phyloP scores from a whole-genome alignment of 2,329 filamentous ascomycete species.

The Rhinocladiella mackenziei region DNA sequence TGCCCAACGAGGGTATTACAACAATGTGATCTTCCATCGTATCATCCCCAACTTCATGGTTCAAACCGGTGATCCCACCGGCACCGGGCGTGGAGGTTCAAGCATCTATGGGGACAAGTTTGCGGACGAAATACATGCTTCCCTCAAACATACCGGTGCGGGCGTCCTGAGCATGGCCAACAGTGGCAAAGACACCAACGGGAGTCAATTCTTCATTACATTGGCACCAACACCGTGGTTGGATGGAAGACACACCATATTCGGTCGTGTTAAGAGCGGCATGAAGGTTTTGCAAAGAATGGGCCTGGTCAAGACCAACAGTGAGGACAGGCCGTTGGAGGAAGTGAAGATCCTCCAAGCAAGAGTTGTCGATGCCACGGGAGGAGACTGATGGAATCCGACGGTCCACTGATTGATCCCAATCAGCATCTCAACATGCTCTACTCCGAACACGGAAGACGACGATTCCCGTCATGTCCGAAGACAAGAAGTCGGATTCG shows the following conservation, averaged over 20 bases:
- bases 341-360: conserved; percentile 77
- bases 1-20: conserved; percentile 79
- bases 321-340: conserved; percentile 74
- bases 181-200: conserved; percentile 86
- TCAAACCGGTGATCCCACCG: conserved; percentile 89
- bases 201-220: conserved; percentile 93
- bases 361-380: conserved; percentile 55
- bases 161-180: conserved; percentile 98
- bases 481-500: too few species aligned
- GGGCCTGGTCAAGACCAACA: conserved; percentile 78
- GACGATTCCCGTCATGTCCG: too few species aligned
- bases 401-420: too few species aligned
- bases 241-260: conserved; percentile 96
- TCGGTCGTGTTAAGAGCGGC: conserved; percentile 81
- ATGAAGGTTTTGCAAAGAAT: conserved; percentile 81
- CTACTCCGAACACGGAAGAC: too few species aligned
- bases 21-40: conserved; percentile 81
- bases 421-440: too few species aligned
- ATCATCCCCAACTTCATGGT: conserved; percentile 97
- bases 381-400: conserved; percentile 5
- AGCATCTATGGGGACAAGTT: conserved; percentile 94
- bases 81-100: conserved; percentile 80
- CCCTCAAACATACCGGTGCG: conserved; percentile 85
- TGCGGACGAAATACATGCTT: conserved; percentile 77
- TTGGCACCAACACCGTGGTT: conserved; percentile 92